These are phyloP conservation scores for Stachybotrys elegans DNA, from an alignment of 2,329 filamentous ascomycete genomes.

Conservation along the genomic window DNA sequence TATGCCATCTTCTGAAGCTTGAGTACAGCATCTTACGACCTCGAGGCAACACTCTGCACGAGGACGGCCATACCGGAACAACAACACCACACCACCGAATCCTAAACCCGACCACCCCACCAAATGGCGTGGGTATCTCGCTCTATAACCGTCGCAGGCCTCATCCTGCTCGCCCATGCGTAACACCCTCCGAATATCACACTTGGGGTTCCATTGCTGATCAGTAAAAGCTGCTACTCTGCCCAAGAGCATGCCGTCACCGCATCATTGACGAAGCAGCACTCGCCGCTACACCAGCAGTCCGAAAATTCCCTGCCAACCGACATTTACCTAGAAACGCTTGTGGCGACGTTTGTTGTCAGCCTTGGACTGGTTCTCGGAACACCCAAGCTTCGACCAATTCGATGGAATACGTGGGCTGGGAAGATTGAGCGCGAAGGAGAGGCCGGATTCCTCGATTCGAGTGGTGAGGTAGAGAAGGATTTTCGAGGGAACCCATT, in stretches of 20 bases:
- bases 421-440: slow-evolving; percentile 79
- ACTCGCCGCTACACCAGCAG: slow-evolving; percentile 33
- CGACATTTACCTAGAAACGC: slow-evolving; percentile 84
- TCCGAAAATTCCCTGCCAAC: slow-evolving; percentile 57
- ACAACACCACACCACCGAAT: no score
- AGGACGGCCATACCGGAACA: no score
- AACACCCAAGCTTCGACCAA: slow-evolving; percentile 74
- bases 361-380: slow-evolving; percentile 76
- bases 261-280: slow-evolving; percentile 43
- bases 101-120: no score
- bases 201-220: not conserved
- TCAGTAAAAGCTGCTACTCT: slow-evolving; percentile 74
- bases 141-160: slow-evolving; percentile 66
- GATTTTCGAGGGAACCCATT: slow-evolving; percentile 76
- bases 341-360: slow-evolving; percentile 75
- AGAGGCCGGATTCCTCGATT: slow-evolving; percentile 49
- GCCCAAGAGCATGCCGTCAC: slow-evolving; percentile 86
- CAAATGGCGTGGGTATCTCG: slow-evolving; percentile 69
- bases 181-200: slow-evolving; percentile 41
- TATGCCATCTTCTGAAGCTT: no score
- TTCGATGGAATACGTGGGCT: slow-evolving; percentile 77
- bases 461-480: slow-evolving; percentile 61
- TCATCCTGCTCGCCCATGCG: slow-evolving; percentile 81
- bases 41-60: no score
- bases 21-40: no score